Evolutionary conservation across 169 alveolate species (phyloP).

Genomic region (Plasmodium vivax): DNA sequence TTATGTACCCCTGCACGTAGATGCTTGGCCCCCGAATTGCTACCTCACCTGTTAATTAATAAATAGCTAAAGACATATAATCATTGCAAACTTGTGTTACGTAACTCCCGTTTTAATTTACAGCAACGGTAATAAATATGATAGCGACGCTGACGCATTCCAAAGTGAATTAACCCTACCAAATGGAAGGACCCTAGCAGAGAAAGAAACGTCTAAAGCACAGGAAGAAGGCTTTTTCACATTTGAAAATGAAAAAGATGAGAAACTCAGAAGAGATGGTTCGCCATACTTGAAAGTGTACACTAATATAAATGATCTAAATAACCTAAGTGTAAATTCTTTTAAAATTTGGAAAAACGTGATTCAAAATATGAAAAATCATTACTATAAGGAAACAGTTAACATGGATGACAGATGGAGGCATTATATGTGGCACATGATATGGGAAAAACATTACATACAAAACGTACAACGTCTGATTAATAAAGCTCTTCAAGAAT

Average conservation of each 20-base stretch:
- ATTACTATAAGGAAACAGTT: not conserved
- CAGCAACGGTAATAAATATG: not conserved
- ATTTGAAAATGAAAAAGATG: not conserved
- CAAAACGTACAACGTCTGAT: not conserved
- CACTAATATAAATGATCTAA: not conserved
- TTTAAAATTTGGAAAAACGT: not conserved
- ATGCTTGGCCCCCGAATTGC: not conserved
- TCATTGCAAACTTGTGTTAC: not conserved
- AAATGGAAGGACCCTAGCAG: not conserved
- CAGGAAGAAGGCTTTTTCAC: not conserved
- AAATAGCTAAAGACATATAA: not conserved
- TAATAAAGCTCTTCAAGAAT: not conserved
- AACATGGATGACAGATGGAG: not conserved
- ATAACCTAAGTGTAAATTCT: not conserved
- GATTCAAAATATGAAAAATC: not conserved
- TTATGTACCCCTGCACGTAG: not conserved
- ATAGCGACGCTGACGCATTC: not conserved
- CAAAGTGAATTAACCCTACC: not conserved
- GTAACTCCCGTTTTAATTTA: not conserved
- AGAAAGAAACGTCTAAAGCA: not conserved
- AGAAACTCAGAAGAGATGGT: not conserved
- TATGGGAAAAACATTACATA: not conserved
- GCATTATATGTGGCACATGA: not conserved
- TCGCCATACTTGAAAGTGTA: constrained; percentile 1
- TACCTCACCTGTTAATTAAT: not conserved